These are phyloP conservation scores for Grammothele lineata DNA, from an alignment of 768 basidiomycete species.

Conservation along the genomic window DNA sequence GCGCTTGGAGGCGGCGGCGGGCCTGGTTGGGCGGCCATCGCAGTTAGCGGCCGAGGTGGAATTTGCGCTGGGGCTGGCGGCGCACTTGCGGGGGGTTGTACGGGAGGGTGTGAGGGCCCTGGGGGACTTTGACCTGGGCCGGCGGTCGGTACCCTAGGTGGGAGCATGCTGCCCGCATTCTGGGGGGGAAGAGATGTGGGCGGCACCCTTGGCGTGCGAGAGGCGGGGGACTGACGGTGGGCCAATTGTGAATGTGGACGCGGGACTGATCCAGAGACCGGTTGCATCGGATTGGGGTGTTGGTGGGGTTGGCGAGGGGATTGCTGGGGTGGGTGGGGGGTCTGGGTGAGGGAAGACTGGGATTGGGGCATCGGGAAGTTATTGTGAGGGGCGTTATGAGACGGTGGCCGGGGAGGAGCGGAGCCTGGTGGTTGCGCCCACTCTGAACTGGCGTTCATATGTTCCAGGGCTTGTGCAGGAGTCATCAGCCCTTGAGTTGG, in stretches of 20 bases:
- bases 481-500: conserved; percentile 56
- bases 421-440: conserved; percentile 4
- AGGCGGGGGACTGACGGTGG: conserved; percentile 41
- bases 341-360: too few relatives aligned
- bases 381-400: conserved; percentile 25
- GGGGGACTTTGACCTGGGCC: conserved; percentile 9
- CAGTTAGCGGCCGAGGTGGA: conserved; percentile 11
- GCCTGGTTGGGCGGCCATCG: not conserved
- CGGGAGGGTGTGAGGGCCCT: conserved; percentile 14
- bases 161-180: conserved; percentile 17
- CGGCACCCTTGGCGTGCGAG: conserved; percentile 43
- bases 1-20: not conserved
- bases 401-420: conserved; percentile 11
- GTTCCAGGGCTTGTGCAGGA: conserved; percentile 60
- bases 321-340: conserved; percentile 34
- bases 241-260: conserved; percentile 53
- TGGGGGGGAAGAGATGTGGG: conserved; percentile 33
- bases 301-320: conserved; percentile 42
- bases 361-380: conserved; percentile 8
- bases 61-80: conserved; percentile 18
- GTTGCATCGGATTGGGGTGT: conserved; percentile 29
- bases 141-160: conserved; percentile 17
- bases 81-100: conserved; percentile 15
- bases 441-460: conserved; percentile 34
- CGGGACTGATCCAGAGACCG: conserved; percentile 19